phyloP scores from a whole-genome alignment of 352 stramenopile genomes.

The Pythium dissimile region DNA sequence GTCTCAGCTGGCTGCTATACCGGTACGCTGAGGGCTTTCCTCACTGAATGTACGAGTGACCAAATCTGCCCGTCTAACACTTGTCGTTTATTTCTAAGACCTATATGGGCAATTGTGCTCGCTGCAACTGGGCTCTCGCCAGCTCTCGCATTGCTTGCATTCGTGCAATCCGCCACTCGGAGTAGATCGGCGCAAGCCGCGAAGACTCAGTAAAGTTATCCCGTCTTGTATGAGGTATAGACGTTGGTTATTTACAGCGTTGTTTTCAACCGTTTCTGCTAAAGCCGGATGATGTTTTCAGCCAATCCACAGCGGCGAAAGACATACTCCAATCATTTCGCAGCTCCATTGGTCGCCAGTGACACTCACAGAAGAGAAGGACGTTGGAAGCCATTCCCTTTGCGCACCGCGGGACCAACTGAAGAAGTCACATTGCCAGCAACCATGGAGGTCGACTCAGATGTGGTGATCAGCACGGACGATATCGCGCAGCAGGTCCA shows the following conservation, averaged over 20 bases:
- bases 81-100: slow-evolving; percentile 21
- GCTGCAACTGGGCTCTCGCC: slow-evolving; percentile 30
- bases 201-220: slow-evolving; percentile 19
- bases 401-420: too few relatives aligned
- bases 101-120: slow-evolving; percentile 44
- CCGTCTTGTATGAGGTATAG: not conserved
- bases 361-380: too few relatives aligned
- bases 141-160: slow-evolving; percentile 25
- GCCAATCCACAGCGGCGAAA: slow-evolving; percentile 16
- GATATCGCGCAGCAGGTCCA: slow-evolving; percentile 53
- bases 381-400: slow-evolving; percentile 16
- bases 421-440: not conserved
- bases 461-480: slow-evolving; percentile 55
- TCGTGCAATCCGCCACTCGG: slow-evolving; percentile 5
- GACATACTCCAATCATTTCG: slow-evolving; percentile 26
- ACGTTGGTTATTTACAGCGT: slow-evolving; percentile 19
- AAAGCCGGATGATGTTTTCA: slow-evolving; percentile 16
- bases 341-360: slow-evolving; percentile 20
- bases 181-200: not conserved
- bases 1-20: slow-evolving; percentile 45
- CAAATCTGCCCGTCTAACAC: too few relatives aligned
- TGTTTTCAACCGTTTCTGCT: too few relatives aligned
- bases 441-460: slow-evolving; percentile 71
- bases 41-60: too few relatives aligned
- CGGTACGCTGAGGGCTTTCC: too few relatives aligned